Base-by-base conservation (phyloP, 768 basidiomycete species). In the Tricholomella constricta region DNA sequence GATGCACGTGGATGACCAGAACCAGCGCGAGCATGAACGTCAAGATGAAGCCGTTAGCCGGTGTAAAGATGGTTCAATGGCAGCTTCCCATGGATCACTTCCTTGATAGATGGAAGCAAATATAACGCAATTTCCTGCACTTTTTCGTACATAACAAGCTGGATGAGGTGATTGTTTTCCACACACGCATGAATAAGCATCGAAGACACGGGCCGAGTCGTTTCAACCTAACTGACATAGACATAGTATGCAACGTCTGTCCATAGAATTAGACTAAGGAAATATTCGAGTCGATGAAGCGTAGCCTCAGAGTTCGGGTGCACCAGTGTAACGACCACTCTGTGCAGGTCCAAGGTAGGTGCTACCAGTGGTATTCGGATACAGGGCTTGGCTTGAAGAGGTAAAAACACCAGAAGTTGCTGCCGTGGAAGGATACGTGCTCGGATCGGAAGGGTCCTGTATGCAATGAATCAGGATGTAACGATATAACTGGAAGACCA, bases 401-500 rank as follows among this genome's bases (percentile, higher is more conserved):
- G 48, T 56, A 25, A 38, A 56, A 29, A 46, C 36, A 34, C 47
- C 48, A 19, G 57, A 41, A 38, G 34, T 29, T 25, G 45, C 22
- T 26, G 55, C 35, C 15, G 65, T 56, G 23, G 69, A 52, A 44
- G 76, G 75, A 61, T 66, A 78, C 12, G 77, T 78, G 27, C 68
- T 69, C 8, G 77, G 77, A 57, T 78, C 75, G 35, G 72, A 70
- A 36, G 71, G 70, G 47, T 74, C 62, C 71, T 76, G 41, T 36
- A 56, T 22, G 32, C 19, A 40, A 49, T 46, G 43, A 45, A 29
- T 51, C 32, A 31, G 40, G 49, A 31, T 50, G 27, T 47, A 12
- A 42, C 38, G 17, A 27, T 42, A 23, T 25, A n/a, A 35, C 32
- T n/a, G 23, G 17, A 26, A 19, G 23, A 17, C 11, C 3, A 17